Base-by-base conservation (phyloP, 441 rosid species). In the Brassica balearica region DNA sequence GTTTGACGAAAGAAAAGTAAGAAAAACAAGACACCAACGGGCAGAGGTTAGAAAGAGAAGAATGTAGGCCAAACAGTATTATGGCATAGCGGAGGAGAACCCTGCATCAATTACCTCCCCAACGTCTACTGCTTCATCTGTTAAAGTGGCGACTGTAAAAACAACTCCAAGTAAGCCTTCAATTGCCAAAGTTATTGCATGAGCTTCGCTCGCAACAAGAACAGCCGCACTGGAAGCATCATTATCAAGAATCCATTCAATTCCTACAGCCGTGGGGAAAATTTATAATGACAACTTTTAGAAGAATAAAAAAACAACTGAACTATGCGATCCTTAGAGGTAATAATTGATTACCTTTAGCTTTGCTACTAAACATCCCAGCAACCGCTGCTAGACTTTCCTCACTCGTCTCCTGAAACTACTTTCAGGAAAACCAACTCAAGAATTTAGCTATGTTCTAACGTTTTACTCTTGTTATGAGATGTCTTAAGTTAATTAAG, bases 341-440 rank as follows among this genome's bases (percentile, higher is more conserved):
- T 8, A 53, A 46, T 63, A 72, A 78, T 53, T 70, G 67, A 81
- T 77, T 83, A 96, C 99, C 99, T 93, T 94, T 96, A 66, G 99
- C 98, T 88, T 96, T 96, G 94, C 99, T 96, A 85, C 90, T 96
- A 87, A 96, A 96, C 99, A 96, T 96, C 89, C 98, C 99, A 15
- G 99, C 98, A 84, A 96, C 98, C 83, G 99, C 98, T 51, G 92
- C 87, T 83, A 96, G 85, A 87, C 95, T 94, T 86, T 94, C 98
- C 79, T 96, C 99, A 84, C 98, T 90, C n/a, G 97, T 87, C 86
- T 96, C 99, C 83, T 89, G 97, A 82, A 85, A 85, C 99, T 96
- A 82, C 71, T 78, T 82, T 59, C 68, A 48, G 67, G 63, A 77
- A 82, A 78, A 70, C 15, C 55, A 78, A 61, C 65, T 62, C 41